These are phyloP conservation scores for Candida germanica DNA, from an alignment of 805 yeast species.

Conservation along the genomic window DNA sequence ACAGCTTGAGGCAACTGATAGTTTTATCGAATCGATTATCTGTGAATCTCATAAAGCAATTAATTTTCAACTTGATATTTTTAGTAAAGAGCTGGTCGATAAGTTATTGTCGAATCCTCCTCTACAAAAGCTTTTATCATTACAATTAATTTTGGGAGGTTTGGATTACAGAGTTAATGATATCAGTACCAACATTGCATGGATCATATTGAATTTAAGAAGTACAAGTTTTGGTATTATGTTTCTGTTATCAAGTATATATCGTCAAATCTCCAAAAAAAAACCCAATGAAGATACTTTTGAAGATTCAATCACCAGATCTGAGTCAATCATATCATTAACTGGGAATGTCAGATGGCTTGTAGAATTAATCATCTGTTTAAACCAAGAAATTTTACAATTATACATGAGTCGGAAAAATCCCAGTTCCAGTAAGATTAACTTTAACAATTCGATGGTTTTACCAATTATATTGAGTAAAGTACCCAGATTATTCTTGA, in stretches of 20 bases:
- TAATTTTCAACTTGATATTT: conserved; percentile 62
- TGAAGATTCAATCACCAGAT: conserved; percentile 54
- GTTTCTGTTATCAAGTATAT: conserved; percentile 56
- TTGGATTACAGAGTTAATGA: conserved; percentile 21
- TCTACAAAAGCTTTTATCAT: conserved; percentile 64
- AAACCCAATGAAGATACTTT: conserved; percentile 49
- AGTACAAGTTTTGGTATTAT: conserved; percentile 68
- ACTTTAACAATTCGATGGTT: conserved; percentile 40
- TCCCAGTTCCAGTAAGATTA: conserved; percentile 18
- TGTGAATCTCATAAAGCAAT: conserved; percentile 74
- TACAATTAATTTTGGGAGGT: conserved; percentile 65
- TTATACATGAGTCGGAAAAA: conserved; percentile 26
- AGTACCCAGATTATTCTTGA: conserved; percentile 64
- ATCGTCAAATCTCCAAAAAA: conserved; percentile 64
- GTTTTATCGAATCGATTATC: conserved; percentile 43
- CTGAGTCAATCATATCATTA: conserved; percentile 57
- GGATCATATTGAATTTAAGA: conserved; percentile 65
- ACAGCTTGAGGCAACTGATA: conserved; percentile 12
- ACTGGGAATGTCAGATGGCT: conserved; percentile 88
- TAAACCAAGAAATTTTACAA: conserved; percentile 70
- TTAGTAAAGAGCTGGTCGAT: conserved; percentile 71
- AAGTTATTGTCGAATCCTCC: conserved; percentile 74
- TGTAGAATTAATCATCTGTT: conserved; percentile 67
- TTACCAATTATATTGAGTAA: conserved; percentile 62
- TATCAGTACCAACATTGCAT: conserved; percentile 49